These are phyloP conservation scores for Fonsecaea erecta DNA, from an alignment of 2,329 filamentous ascomycete species.

Conservation along the genomic window DNA sequence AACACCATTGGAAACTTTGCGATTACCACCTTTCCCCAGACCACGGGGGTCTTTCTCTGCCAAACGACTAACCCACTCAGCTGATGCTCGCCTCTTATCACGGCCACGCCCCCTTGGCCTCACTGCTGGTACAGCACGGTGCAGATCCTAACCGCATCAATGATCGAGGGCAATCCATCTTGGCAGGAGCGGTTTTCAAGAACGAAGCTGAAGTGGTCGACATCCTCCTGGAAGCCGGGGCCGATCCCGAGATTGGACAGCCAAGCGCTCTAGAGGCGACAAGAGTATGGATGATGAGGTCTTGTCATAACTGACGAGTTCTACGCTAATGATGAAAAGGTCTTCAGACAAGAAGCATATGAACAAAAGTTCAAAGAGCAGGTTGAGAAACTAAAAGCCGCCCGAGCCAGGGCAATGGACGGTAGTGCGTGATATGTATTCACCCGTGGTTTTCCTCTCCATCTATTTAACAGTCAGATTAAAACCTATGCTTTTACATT, in stretches of 20 bases:
- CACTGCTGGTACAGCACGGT: conserved; percentile 64
- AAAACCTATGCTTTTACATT: background rate
- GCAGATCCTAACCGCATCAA: conserved; percentile 72
- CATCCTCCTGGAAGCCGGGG: conserved; percentile 49
- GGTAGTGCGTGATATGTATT: conserved; percentile 13
- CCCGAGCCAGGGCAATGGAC: conserved; percentile 16
- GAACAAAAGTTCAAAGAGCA: conserved; percentile 33
- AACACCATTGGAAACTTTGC: background rate
- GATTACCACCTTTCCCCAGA: background rate
- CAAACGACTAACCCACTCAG: conserved; percentile 42
- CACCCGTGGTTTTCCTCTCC: background rate
- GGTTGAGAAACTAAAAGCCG: conserved; percentile 32
- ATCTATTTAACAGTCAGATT: background rate
- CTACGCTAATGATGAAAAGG: conserved; percentile 13
- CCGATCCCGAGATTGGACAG: conserved; percentile 36
- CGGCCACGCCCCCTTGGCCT: conserved; percentile 65
- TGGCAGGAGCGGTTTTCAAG: conserved; percentile 76
- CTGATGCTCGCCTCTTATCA: conserved; percentile 76
- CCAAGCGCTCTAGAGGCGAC: conserved; percentile 37
- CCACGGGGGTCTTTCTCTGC: background rate
- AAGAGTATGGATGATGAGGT: conserved; percentile 18
- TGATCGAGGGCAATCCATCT: conserved; percentile 68
- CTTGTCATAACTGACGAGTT: background rate
- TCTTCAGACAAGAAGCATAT: conserved; percentile 37
- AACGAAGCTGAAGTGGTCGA: conserved; percentile 68